Percentiles rank a stretch among this genome's conserved stretches.
phyloP scores from a whole-genome alignment of 257 asterid genomes.

The Nicotiana tomentosiformis region DNA sequence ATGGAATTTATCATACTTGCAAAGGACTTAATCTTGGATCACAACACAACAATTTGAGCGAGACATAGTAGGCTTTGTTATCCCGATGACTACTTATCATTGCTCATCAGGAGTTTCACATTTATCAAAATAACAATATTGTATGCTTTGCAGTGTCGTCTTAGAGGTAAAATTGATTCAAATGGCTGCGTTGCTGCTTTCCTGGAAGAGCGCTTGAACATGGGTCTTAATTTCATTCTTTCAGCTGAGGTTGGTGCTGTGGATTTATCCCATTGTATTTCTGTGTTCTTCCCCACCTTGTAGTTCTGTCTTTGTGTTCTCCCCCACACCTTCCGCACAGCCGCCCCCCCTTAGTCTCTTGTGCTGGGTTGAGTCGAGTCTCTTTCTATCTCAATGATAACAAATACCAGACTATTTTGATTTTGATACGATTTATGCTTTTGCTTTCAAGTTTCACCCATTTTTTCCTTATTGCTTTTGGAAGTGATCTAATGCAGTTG shows the following conservation, averaged over 20 bases:
- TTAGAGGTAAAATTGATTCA: slow-evolving; percentile 89
- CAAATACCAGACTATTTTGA: neutral
- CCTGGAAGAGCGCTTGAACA: slow-evolving; percentile 74
- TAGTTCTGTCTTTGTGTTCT: neutral
- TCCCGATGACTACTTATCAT: neutral
- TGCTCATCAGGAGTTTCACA: neutral
- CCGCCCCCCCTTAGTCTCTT: neutral
- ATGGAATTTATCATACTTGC: neutral
- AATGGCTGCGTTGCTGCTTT: slow-evolving; percentile 65
- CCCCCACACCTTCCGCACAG: neutral
- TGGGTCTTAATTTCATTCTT: slow-evolving; percentile 88
- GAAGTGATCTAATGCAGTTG: neutral
- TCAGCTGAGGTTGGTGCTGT: slow-evolving; percentile 70
- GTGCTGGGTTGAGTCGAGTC: neutral
- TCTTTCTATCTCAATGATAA: too few species aligned
- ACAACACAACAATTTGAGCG: neutral
- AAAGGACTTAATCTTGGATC: neutral
- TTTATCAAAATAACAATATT: neutral
- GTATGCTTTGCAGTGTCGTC: slow-evolving; percentile 55
- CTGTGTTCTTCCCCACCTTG: neutral
- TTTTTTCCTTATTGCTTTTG: neutral
- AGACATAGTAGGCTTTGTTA: neutral
- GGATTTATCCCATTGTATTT: neutral
- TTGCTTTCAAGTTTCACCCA: neutral
- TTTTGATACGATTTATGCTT: neutral